phyloP scores from a whole-genome alignment of 371 early-diverging fungal genomes.

The Chytridiales sp. region DNA sequence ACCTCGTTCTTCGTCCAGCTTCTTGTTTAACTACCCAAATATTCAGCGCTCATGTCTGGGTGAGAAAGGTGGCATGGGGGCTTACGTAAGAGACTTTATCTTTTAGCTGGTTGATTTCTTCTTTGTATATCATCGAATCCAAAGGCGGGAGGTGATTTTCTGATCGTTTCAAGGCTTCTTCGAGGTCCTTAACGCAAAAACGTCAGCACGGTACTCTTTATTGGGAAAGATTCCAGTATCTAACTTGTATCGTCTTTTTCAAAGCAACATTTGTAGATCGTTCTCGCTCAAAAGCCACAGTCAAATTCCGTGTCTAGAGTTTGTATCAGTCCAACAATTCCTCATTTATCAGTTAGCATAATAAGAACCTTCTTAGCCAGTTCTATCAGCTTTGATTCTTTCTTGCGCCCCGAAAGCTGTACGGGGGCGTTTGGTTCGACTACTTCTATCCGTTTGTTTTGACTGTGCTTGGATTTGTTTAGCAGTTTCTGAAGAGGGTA shows the following conservation, averaged over 20 bases:
- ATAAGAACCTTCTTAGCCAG: constrained; percentile 35
- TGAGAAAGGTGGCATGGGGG: not conserved
- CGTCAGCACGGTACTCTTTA: constrained; percentile 4
- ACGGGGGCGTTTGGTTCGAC: too few species aligned
- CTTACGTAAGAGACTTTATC: constrained; percentile 25
- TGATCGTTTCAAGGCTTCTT: not conserved
- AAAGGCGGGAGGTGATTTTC: not conserved
- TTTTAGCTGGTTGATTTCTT: constrained; percentile 24
- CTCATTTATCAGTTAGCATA: not conserved
- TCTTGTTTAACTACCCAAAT: constrained; percentile 25
- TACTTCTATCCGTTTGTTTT: too few species aligned
- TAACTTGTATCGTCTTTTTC: constrained; percentile 23
- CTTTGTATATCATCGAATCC: not conserved
- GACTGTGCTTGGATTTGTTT: too few species aligned
- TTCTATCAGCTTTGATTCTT: constrained; percentile 37
- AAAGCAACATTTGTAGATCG: constrained; percentile 19
- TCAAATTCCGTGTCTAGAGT: constrained; percentile 29
- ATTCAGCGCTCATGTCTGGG: not conserved
- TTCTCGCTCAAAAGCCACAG: constrained; percentile 34
- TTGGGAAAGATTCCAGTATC: not conserved
- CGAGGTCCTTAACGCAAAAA: not conserved
- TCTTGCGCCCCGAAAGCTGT: not conserved
- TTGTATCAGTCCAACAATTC: not conserved
- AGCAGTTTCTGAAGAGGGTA: not conserved
- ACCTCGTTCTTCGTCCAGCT: constrained; percentile 43